A percentile compares a stretch with the other conserved stretches of the same genome.
These are phyloP conservation scores for Penstemon barbatus DNA, from an alignment of 257 asterid genomes.

Conservation along the genomic window DNA sequence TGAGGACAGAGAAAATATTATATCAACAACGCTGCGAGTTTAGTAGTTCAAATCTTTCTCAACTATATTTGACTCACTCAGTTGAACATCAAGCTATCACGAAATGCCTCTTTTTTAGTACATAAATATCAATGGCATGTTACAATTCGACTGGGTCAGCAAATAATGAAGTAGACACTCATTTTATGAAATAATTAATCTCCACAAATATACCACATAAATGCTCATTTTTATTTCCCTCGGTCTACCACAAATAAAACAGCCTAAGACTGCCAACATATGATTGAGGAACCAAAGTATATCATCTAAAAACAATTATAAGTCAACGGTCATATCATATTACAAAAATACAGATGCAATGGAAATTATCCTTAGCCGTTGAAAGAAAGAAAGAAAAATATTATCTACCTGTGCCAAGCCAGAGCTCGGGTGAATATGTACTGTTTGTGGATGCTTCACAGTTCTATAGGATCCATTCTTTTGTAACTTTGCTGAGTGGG, in stretches of 20 bases:
- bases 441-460: constrained; percentile 84
- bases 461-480: constrained; percentile 85
- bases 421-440: constrained; percentile 88
- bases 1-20: not conserved
- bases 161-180: too few species aligned
- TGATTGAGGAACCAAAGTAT: not conserved
- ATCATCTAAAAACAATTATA: not conserved
- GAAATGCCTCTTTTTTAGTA: too few species aligned
- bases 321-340: not conserved
- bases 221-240: too few species aligned
- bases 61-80: not conserved
- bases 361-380: not conserved
- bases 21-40: constrained; percentile 9
- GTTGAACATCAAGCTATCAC: too few species aligned
- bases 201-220: too few species aligned
- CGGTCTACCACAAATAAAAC: too few species aligned
- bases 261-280: too few species aligned
- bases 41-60: constrained; percentile 11
- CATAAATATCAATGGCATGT: too few species aligned
- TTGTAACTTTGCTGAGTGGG: constrained; percentile 80
- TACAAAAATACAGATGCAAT: too few species aligned
- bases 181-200: too few species aligned
- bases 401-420: constrained; percentile 71
- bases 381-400: not conserved
- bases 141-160: too few species aligned